Conservation (phyloP, 495 filamentous ascomycete genomes). For the Tuber indicum region DNA sequence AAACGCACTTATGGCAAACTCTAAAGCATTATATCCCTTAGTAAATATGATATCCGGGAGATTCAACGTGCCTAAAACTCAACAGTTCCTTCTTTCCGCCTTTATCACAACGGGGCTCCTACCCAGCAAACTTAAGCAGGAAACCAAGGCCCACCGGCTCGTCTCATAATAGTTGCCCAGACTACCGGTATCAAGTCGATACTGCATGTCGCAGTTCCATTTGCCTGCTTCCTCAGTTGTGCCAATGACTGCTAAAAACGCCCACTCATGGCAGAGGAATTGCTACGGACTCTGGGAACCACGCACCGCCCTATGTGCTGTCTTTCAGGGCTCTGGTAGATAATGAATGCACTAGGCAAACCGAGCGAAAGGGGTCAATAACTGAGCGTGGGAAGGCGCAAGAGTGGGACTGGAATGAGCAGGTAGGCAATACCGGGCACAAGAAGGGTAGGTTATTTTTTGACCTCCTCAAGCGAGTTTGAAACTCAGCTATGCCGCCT, state of each 20-base stretch:
- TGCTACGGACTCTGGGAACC: neutral
- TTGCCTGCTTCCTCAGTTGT: neutral
- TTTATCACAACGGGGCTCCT: neutral
- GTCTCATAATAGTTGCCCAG: neutral
- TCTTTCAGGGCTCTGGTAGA: neutral
- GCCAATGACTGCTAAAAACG: neutral
- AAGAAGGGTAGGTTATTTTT: neutral
- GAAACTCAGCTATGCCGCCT: neutral
- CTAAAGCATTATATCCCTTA: neutral
- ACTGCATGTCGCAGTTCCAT: neutral
- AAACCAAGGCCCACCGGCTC: neutral
- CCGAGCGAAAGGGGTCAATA: neutral
- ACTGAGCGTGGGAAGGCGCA: neutral
- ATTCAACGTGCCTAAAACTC: neutral
- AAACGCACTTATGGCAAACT: neutral
- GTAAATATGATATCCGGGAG: neutral
- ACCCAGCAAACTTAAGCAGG: neutral
- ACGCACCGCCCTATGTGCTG: neutral
- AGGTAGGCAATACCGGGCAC: neutral
- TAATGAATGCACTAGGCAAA: neutral
- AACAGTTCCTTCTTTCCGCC: neutral
- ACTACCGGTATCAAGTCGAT: neutral
- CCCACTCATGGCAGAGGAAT: neutral
- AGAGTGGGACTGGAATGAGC: neutral
- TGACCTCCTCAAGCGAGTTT: neutral